phyloP scores from a whole-genome alignment of 129 eudicot species.

The Helianthus tuberosus region DNA sequence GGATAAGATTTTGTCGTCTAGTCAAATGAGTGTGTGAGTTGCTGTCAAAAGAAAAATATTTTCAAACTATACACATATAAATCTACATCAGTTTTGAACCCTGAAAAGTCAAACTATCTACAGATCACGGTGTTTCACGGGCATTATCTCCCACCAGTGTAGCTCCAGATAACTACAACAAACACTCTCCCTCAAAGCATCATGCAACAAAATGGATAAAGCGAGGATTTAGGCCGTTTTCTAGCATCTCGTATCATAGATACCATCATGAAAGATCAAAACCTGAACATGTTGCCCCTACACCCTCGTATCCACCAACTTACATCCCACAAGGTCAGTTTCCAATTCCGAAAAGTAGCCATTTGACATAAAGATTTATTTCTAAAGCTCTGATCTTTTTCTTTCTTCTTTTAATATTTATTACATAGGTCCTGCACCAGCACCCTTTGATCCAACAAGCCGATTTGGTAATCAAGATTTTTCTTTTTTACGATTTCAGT shows the following conservation, averaged over 20 bases:
- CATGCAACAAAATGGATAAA: slow-evolving; percentile 38
- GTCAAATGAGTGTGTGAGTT: too few relatives aligned
- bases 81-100: not conserved
- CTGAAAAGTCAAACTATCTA: slow-evolving; percentile 23
- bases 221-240: slow-evolving; percentile 41
- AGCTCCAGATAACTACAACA: slow-evolving; percentile 36
- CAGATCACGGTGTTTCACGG: slow-evolving; percentile 36
- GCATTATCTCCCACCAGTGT: slow-evolving; percentile 27
- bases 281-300: slow-evolving; percentile 42
- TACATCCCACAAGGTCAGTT: slow-evolving; percentile 52
- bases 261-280: slow-evolving; percentile 49
- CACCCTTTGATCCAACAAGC: slow-evolving; percentile 50
- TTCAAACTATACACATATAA: not conserved
- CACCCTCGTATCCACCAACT: slow-evolving; percentile 41
- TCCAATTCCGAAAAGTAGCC: not conserved
- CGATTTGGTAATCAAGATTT: slow-evolving; percentile 43
- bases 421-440: slow-evolving; percentile 51
- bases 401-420: not conserved
- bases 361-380: slow-evolving; percentile 16
- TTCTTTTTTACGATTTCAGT: not conserved
- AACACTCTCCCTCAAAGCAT: slow-evolving; percentile 25
- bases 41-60: not conserved
- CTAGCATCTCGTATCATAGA: slow-evolving; percentile 34
- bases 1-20: too few relatives aligned
- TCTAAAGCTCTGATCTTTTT: slow-evolving; percentile 7